Conservation (phyloP, 495 filamentous ascomycete genomes). For the Lasiosphaeriaceae sp. region DNA sequence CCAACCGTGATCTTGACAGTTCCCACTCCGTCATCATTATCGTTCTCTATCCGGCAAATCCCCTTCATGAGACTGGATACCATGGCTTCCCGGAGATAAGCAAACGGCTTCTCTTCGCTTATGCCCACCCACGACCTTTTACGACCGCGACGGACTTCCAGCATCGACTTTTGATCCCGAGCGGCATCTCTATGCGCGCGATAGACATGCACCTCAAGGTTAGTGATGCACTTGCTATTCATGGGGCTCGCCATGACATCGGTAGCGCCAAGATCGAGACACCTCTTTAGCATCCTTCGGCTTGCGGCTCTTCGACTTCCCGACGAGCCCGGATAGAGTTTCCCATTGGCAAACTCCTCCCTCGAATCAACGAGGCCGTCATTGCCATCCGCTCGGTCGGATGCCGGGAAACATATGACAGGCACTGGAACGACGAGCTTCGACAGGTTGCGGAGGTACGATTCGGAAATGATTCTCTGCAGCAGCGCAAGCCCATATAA, state of each 20-base stretch:
- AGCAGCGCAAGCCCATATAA: conserved; percentile 66
- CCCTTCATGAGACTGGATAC: conserved; percentile 88
- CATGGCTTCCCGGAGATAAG: conserved; percentile 80
- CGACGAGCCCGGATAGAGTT: conserved; percentile 14
- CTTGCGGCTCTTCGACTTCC: conserved; percentile 29
- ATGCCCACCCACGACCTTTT: conserved; percentile 92
- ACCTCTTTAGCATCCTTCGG: conserved; percentile 52
- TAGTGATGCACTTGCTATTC: conserved; percentile 62
- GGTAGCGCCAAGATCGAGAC: conserved; percentile 77
- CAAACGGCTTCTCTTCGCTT: conserved; percentile 81
- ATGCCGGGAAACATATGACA: conserved; percentile 45
- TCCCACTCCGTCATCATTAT: conserved; percentile 38
- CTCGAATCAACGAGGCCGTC: conserved; percentile 31
- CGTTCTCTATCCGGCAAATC: conserved; percentile 70
- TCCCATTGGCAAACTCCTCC: conserved; percentile 27
- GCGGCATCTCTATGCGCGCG: conserved; percentile 67
- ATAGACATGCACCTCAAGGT: conserved; percentile 78
- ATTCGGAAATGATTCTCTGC: conserved; percentile 64
- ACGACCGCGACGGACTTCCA: conserved; percentile 62
- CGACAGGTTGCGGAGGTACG: conserved; percentile 65
- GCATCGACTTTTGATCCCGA: conserved; percentile 61
- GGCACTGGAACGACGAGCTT: conserved; percentile 72
- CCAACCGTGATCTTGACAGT: conserved; percentile 46
- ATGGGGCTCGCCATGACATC: conserved; percentile 81
- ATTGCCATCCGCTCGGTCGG: conserved; percentile 20